Conservation (phyloP, 805 yeast species). For the Tetrapisispora iriomotensis region DNA sequence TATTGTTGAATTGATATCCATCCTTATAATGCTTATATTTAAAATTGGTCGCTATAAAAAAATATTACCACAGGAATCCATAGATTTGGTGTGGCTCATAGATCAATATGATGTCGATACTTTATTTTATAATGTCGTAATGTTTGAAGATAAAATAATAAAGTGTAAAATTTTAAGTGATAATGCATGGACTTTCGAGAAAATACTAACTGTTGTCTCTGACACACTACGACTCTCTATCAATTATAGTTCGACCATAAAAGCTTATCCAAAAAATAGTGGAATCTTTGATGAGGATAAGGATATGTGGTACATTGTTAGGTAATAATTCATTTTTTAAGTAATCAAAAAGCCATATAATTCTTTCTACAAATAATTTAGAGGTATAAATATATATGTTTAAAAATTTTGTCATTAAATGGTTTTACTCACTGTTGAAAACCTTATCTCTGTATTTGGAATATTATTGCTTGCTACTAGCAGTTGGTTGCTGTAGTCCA, state of each 20-base stretch:
- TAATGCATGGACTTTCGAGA: slow-evolving; percentile 9
- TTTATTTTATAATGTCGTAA: slow-evolving; percentile 17
- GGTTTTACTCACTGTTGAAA: too few relatives aligned
- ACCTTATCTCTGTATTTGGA: too few relatives aligned
- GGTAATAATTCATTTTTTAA: background rate
- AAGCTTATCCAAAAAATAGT: background rate
- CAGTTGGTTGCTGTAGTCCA: background rate
- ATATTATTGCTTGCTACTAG: background rate
- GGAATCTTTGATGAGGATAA: background rate
- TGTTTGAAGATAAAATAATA: slow-evolving; percentile 5
- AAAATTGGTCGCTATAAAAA: slow-evolving; percentile 10
- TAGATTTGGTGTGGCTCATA: slow-evolving; percentile 14
- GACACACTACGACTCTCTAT: slow-evolving; percentile 10
- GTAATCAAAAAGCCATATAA: background rate
- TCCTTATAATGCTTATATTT: slow-evolving; percentile 11
- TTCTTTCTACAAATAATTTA: too few relatives aligned
- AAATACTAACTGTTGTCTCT: slow-evolving; percentile 7
- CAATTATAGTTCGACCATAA: slow-evolving; percentile 3
- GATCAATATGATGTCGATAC: slow-evolving; percentile 22
- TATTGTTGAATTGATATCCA: slow-evolving; percentile 12
- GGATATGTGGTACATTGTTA: slow-evolving; percentile 4
- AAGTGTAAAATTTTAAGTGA: slow-evolving; percentile 8
- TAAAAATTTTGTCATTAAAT: too few relatives aligned
- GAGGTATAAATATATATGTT: background rate
- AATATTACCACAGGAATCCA: slow-evolving; percentile 10